phyloP scores from a whole-genome alignment of 2,329 filamentous ascomycete genomes.

The Pseudocercospora fuligena region DNA sequence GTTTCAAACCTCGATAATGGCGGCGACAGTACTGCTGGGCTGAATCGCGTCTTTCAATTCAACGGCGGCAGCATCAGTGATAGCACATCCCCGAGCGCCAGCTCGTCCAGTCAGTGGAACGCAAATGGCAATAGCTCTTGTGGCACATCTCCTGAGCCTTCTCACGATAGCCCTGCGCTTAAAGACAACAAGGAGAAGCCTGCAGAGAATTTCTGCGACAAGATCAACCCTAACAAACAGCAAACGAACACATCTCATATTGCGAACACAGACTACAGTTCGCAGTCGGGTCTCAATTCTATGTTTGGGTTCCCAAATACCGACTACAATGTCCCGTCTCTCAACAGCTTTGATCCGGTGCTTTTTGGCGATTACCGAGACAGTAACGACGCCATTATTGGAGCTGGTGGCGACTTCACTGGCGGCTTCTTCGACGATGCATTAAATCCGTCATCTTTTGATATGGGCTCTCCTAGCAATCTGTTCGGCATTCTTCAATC shows the following conservation, averaged over 20 bases:
- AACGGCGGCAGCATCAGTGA: slow-evolving; percentile 54
- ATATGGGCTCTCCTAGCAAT: slow-evolving; percentile 83
- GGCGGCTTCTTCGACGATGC: slow-evolving; percentile 76
- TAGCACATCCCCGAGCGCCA: slow-evolving; percentile 57
- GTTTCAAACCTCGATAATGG: slow-evolving; percentile 37
- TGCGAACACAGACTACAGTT: slow-evolving; percentile 21
- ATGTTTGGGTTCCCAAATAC: slow-evolving; percentile 28
- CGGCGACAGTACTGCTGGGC: slow-evolving; percentile 49
- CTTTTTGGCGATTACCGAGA: slow-evolving; percentile 93
- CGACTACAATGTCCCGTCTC: slow-evolving; percentile 39
- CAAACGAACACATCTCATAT: slow-evolving; percentile 18
- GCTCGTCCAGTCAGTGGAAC: slow-evolving; percentile 56
- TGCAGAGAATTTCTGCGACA: slow-evolving; percentile 55
- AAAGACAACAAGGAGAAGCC: slow-evolving; percentile 45
- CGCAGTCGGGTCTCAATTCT: slow-evolving; percentile 27
- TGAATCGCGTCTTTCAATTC: slow-evolving; percentile 57
- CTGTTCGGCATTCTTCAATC: slow-evolving; percentile 55
- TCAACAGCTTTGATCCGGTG: slow-evolving; percentile 85
- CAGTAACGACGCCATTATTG: slow-evolving; percentile 78
- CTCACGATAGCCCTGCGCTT: slow-evolving; percentile 72
- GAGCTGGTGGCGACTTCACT: slow-evolving; percentile 68
- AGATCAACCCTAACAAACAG: slow-evolving; percentile 52
- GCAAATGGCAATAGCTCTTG: slow-evolving; percentile 66
- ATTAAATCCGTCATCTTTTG: slow-evolving; percentile 49
- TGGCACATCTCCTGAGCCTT: slow-evolving; percentile 78